Evolutionary conservation across 805 yeast species (phyloP).

Genomic region (Cyberlindnera mycetangii): DNA sequence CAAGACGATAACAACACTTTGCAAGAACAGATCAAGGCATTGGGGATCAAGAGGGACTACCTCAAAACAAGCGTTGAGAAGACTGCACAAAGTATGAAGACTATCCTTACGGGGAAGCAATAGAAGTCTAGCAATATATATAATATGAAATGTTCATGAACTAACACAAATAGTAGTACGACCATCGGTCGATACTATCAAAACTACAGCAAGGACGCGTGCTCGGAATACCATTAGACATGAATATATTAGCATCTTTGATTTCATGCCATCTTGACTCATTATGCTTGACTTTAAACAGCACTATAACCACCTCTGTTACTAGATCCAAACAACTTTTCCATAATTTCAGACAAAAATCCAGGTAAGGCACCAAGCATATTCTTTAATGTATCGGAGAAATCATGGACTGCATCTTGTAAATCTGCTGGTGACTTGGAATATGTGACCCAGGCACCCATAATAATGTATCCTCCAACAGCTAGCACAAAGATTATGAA

Average conservation of each 20-base stretch:
- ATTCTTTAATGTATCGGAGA: conserved; percentile 63
- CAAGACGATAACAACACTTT: conserved; percentile 49
- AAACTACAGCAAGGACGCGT: no score
- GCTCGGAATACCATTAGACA: background rate
- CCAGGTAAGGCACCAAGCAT: conserved; percentile 59
- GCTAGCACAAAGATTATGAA: conserved; percentile 71
- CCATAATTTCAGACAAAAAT: conserved; percentile 63
- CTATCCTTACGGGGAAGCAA: conserved; percentile 27
- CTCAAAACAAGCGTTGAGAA: conserved; percentile 75
- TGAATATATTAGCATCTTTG: background rate
- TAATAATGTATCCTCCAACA: conserved; percentile 67
- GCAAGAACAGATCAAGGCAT: conserved; percentile 55
- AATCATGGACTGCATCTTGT: conserved; percentile 69
- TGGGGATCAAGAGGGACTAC: conserved; percentile 68
- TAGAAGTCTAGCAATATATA: background rate
- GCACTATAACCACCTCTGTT: conserved; percentile 92
- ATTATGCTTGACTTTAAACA: conserved; percentile 42
- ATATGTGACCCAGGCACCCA: conserved; percentile 74
- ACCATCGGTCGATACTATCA: no score
- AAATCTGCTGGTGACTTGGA: conserved; percentile 65
- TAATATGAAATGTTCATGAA: background rate
- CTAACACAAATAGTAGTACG: no score
- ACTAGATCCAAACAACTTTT: conserved; percentile 60
- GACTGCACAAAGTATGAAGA: conserved; percentile 61
- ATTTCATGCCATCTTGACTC: background rate